Conservation (phyloP, 306 rosid species). For the Dalbergia cultrata region DNA sequence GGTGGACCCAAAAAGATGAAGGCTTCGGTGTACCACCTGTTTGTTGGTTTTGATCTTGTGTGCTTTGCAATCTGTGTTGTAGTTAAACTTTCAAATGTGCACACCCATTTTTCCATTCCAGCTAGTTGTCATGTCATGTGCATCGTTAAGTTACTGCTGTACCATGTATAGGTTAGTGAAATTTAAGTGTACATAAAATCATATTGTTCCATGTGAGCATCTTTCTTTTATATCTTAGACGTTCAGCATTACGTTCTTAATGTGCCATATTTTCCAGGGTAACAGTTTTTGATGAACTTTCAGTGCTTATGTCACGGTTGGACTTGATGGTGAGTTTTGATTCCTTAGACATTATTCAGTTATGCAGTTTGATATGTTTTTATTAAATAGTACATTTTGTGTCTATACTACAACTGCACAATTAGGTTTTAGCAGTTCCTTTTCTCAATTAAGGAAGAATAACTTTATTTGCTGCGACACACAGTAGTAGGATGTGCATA, state of each 20-base stretch:
- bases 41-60: constrained; percentile 32
- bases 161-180: constrained; percentile 36
- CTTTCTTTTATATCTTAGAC: constrained; percentile 35
- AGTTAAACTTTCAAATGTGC: constrained; percentile 33
- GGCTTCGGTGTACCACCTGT: constrained; percentile 15
- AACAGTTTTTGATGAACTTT: constrained; percentile 76
- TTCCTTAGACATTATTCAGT: constrained; percentile 32
- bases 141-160: constrained; percentile 24
- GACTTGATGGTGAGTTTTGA: constrained; percentile 68
- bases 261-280: constrained; percentile 61
- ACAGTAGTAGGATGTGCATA: constrained; percentile 34
- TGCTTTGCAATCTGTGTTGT: constrained; percentile 28
- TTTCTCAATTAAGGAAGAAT: not conserved
- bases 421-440: constrained; percentile 11
- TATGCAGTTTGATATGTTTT: constrained; percentile 25
- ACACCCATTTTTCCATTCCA: constrained; percentile 19
- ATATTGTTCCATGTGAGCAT: constrained; percentile 26
- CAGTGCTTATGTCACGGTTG: constrained; percentile 69
- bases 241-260: too few species aligned
- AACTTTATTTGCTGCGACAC: constrained; percentile 12
- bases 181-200: constrained; percentile 21
- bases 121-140: constrained; percentile 31
- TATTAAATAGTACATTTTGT: constrained; percentile 1
- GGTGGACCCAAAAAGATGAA: not conserved
- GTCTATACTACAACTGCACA: constrained; percentile 2